Percentiles rank a stretch among this genome's conserved stretches.
Conservation (phyloP, 345 rosid species). For the Salix brachista region DNA sequence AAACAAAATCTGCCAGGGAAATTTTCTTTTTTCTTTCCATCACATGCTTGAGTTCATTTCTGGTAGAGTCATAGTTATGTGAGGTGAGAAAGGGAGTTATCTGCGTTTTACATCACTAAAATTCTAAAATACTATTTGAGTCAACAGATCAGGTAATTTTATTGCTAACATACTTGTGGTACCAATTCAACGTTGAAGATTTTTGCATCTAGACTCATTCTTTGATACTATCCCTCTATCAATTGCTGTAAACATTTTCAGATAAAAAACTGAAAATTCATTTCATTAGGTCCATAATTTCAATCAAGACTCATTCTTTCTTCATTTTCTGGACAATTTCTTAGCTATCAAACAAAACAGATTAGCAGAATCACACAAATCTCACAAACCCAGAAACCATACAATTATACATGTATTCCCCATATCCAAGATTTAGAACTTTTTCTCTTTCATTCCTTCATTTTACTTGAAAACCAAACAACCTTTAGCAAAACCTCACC, state of each 20-base stretch:
- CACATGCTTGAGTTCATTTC: neutral
- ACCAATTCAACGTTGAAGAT: neutral
- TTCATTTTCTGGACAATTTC: no score
- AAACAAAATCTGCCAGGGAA: neutral
- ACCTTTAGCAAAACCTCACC: neutral
- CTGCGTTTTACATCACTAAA: neutral
- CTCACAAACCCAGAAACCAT: neutral
- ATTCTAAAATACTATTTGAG: neutral
- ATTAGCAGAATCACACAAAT: neutral
- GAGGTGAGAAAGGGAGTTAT: neutral
- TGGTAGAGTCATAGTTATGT: neutral
- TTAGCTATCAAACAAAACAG: neutral
- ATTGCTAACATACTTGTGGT: neutral
- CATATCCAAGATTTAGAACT: neutral
- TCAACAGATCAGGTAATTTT: neutral
- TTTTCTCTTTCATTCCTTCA: neutral
- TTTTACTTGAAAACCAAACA: slow-evolving; percentile 4
- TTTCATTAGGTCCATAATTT: neutral
- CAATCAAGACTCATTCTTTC: neutral
- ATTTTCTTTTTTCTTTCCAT: neutral
- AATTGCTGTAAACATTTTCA: neutral
- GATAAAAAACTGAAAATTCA: neutral
- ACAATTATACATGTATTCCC: neutral
- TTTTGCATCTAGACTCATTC: neutral
- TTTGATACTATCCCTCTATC: neutral